A percentile compares a stretch with the other conserved stretches of the same genome.
Evolutionary conservation across 176 grass and related monocot species (phyloP).

Genomic region (Poa annua): DNA sequence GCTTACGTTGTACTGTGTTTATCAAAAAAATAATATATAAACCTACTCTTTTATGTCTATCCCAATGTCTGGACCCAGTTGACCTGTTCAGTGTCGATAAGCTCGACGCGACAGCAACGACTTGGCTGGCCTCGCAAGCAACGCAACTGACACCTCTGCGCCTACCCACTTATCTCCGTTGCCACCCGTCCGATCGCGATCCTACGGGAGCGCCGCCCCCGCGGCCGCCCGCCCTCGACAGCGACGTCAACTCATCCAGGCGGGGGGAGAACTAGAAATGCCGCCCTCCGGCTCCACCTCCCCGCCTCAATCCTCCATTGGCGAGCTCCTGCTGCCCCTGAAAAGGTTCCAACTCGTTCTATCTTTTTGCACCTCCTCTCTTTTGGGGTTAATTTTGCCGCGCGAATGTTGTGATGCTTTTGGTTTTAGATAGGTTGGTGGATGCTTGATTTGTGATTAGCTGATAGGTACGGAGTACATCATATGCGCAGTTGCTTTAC

Average conservation of each 20-base stretch:
- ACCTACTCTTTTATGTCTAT: no score
- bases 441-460: neutral
- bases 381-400: neutral
- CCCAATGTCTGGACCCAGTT: conserved; percentile 11
- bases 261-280: conserved; percentile 27
- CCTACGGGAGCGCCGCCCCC: conserved; percentile 28
- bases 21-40: no score
- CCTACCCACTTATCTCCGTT: neutral
- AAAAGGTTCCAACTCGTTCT: conserved; percentile 5
- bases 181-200: conserved; percentile 53
- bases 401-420: neutral
- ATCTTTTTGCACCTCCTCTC: neutral
- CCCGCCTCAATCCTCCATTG: conserved; percentile 11
- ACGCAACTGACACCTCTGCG: conserved; percentile 4
- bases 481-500: conserved; percentile 33
- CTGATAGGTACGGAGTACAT: conserved; percentile 16
- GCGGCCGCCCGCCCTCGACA: conserved; percentile 3
- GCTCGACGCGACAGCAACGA: conserved; percentile 25
- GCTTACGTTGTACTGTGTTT: no score
- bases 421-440: conserved; percentile 24
- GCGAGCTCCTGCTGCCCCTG: conserved; percentile 5
- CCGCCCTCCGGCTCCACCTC: neutral
- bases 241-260: conserved; percentile 33
- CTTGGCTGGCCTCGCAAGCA: conserved; percentile 26
- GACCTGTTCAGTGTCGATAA: conserved; percentile 35